Evolutionary conservation across 805 yeast genomes (phyloP), one percentile per base, ranked within the genome.

Genomic region (Zygoascus ofunaensis): DNA sequence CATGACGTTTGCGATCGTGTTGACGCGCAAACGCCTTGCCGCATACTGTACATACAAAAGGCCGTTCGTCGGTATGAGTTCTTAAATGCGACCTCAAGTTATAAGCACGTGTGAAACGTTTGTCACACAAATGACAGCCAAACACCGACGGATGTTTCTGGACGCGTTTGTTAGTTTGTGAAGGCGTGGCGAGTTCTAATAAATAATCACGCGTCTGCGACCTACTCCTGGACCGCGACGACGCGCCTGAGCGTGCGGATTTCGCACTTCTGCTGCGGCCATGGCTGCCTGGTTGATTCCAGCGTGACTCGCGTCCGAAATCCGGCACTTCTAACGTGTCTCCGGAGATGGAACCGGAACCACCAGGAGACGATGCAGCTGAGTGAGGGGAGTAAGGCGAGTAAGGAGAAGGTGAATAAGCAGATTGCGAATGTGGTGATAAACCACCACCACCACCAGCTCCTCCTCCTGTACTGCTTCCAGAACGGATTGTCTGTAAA

Each of bases 41-140:
- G 59, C 92, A 83, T 44, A 69, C 68, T 17, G 72, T 61, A 58
- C 92, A 83, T 38, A 72, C 71, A 63, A 68, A 82, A 4, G 92
- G 92, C 45, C 80, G 75, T 41, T 79, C 89, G 39, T 73, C 71
- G 4, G 86, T 79, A 59, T 83, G 98, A 0, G 97, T 90, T 47
- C 96, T 70, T 57, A 84, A 67, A 64, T 90, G 98, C 0, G 95
- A 85, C 54, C 90, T 86, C 52, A 90, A 69, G 59, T 92, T 92
- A 62, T 92, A 92, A 0, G 96, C 95, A 44, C 97, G 68, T 1
- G 97, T 90, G 60, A 90, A 90, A 40, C 80, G 68, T 63, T 87
- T 87, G 34, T 79, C 87, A 63, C 98, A 90, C 36, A 84, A 64
- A 47, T 80, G 79, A 61, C 97, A 90, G 65, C 59, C 82, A 62